phyloP scores from a whole-genome alignment of 2,329 filamentous ascomycete genomes.

The Phialemoniopsis sp. region DNA sequence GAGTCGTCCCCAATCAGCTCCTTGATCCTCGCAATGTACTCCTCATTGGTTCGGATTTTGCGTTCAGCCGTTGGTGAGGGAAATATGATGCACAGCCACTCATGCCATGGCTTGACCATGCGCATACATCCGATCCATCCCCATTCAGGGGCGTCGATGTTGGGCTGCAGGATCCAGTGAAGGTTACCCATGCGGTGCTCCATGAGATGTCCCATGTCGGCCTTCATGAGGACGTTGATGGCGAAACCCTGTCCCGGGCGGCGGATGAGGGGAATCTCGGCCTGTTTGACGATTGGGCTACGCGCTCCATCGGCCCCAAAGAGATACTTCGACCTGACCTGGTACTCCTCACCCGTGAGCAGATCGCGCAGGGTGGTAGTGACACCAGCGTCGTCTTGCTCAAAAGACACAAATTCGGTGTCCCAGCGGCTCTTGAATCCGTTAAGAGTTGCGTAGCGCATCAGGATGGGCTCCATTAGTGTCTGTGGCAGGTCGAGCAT shows the following conservation, averaged over 20 bases:
- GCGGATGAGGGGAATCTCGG: no score
- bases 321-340: neutral
- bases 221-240: neutral
- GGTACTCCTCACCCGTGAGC: neutral
- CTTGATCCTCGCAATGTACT: slow-evolving; percentile 34
- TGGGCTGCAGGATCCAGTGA: slow-evolving; percentile 50
- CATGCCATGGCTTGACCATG: slow-evolving; percentile 55
- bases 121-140: slow-evolving; percentile 38
- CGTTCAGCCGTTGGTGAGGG: slow-evolving; percentile 15
- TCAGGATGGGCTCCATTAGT: slow-evolving; percentile 1
- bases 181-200: slow-evolving; percentile 49
- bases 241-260: neutral
- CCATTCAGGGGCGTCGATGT: slow-evolving; percentile 35
- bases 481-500: neutral
- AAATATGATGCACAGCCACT: slow-evolving; percentile 49
- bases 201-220: slow-evolving; percentile 40
- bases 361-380: neutral
- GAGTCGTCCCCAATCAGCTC: slow-evolving; percentile 46
- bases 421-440: neutral
- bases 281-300: no score
- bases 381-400: neutral
- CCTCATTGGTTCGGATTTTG: slow-evolving; percentile 25
- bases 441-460: neutral
- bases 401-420: neutral
- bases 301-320: neutral